Base-by-base conservation (phyloP, 495 filamentous ascomycete species). In the Penicillium tannophilum region DNA sequence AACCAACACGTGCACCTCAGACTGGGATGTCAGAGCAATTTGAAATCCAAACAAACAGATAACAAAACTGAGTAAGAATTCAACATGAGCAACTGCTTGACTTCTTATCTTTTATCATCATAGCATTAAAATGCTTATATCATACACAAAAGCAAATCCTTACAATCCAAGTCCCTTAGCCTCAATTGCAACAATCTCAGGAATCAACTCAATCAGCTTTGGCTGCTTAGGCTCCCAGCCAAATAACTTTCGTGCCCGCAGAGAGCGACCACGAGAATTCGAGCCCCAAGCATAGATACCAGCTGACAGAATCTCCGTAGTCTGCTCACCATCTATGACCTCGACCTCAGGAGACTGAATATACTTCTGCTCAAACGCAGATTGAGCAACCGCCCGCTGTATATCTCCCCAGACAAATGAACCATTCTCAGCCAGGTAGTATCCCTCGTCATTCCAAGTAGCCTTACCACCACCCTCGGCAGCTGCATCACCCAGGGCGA, bases 391-490 rank as follows among this genome's bases (percentile, higher is more conserved):
- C 20, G 72, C 68, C 28, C 77, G 77, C 39, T 88, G 77, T 26
- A 92, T 70, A 47, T 90, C 83, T 33, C 84, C 86, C 90, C 89
- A 94, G 30, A 80, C 78, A 65, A 90, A 87, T 49, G 84, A 72
- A 5, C 86, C 89, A 62, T 86, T 88, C 70, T 91, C 87, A 36
- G 82, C 80, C 58, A 92, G 83, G 70, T 89, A 93, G 69, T 94
- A 93, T 2, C 84, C 90, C 62, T 88, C 79, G 9, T 79, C 73
- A 8, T 86, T 88, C 85, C 90, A 96, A 14, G 89, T 85, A 39
- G 89, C 88, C 23, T 83, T 76, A 7, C 80, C 79, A 10, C 82
- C 85, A 16, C 81, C 82, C 7, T 64, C 67, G 2, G 82, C 73
- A 6, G 88, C 89, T 6, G 87, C 87, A 52, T 90, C 88, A 9